Conservation (phyloP, 768 basidiomycete species). For the Pleurotus sapidus region DNA sequence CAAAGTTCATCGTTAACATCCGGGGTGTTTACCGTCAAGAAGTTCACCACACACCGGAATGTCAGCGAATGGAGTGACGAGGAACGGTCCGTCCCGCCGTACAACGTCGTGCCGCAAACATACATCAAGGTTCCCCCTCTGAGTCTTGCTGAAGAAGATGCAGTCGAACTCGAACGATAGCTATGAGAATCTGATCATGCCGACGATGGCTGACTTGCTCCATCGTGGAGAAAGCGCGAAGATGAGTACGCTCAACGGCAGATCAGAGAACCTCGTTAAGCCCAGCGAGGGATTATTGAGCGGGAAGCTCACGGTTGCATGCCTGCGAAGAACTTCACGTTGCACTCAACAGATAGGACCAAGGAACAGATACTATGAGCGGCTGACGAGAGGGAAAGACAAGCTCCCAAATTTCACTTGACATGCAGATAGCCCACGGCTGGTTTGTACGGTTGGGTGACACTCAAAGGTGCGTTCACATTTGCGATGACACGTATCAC, state of each 20-base stretch:
- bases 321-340: background rate
- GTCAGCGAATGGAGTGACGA: slow-evolving; percentile 60
- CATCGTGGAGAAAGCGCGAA: slow-evolving; percentile 78
- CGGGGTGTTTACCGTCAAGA: background rate
- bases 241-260: slow-evolving; percentile 91
- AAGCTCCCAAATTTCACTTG: slow-evolving; percentile 83
- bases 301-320: slow-evolving; percentile 52
- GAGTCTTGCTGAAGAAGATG: too few relatives aligned
- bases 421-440: slow-evolving; percentile 67
- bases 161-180: background rate
- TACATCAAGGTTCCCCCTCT: slow-evolving; percentile 45
- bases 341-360: background rate
- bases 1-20: too few relatives aligned
- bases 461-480: slow-evolving; percentile 41
- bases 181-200: slow-evolving; percentile 43
- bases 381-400: slow-evolving; percentile 80
- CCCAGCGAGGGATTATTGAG: slow-evolving; percentile 79
- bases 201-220: slow-evolving; percentile 87
- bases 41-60: slow-evolving; percentile 7
- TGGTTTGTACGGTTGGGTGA: slow-evolving; percentile 76
- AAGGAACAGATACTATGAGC: slow-evolving; percentile 80
- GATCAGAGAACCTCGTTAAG: slow-evolving; percentile 74
- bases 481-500: too few relatives aligned
- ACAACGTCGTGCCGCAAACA: slow-evolving; percentile 83
- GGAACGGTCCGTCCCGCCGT: slow-evolving; percentile 58